Percentiles rank a stretch among this genome's conserved stretches.
These are phyloP conservation scores for Sphagnum tenellum DNA, from an alignment of 225 moss, liverwort and hornwort species.

Conservation along the genomic window DNA sequence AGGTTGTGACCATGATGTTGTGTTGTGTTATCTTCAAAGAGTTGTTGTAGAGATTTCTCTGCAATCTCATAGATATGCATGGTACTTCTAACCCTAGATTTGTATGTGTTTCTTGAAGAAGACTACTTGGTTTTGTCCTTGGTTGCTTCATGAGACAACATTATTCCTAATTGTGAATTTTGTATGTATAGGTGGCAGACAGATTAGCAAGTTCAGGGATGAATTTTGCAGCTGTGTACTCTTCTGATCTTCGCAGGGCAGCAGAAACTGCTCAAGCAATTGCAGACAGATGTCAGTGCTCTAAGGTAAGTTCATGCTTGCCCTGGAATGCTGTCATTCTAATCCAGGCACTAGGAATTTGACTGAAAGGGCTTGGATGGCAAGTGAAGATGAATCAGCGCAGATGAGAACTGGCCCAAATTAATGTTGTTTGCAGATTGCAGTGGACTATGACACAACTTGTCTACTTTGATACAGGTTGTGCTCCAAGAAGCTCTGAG, in stretches of 20 bases:
- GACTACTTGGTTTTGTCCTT: too few relatives aligned
- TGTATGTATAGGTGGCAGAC: slow-evolving; percentile 47
- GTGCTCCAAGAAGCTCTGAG: slow-evolving; percentile 45
- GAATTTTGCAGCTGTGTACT: slow-evolving; percentile 54
- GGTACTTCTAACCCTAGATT: neutral
- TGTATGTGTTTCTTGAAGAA: neutral
- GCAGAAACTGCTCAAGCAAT: slow-evolving; percentile 62
- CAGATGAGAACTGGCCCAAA: neutral
- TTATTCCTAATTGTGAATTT: slow-evolving; percentile 1
- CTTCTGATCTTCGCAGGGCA: slow-evolving; percentile 82
- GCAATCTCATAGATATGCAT: neutral
- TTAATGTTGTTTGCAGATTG: neutral
- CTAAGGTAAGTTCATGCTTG: slow-evolving; percentile 20
- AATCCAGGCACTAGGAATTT: too few relatives aligned
- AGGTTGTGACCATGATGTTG: neutral
- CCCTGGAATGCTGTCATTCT: too few relatives aligned
- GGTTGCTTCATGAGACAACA: neutral
- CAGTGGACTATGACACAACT: neutral
- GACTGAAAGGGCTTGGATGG: too few relatives aligned
- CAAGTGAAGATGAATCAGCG: too few relatives aligned
- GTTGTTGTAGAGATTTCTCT: neutral
- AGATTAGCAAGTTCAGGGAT: slow-evolving; percentile 56
- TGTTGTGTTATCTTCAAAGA: neutral
- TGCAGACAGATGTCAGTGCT: slow-evolving; percentile 48
- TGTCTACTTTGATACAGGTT: slow-evolving; percentile 23